Evolutionary conservation across 192 early-diverging fungal species (phyloP), one percentile per base, ranked within the genome.

Genomic region (Kappamyces sp.): DNA sequence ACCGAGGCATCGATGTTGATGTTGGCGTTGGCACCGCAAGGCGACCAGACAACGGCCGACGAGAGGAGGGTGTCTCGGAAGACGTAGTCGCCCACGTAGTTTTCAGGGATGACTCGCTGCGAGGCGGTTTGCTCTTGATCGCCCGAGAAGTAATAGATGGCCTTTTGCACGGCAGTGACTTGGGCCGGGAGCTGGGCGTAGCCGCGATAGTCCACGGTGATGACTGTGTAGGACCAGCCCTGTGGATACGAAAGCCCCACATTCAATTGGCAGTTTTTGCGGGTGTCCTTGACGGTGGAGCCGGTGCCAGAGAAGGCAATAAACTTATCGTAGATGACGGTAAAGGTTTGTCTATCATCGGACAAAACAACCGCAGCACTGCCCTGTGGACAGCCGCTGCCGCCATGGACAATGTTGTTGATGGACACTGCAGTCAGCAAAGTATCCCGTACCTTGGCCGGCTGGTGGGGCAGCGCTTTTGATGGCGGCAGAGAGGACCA

Each of bases 1-100:
- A 67, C 60, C 36, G 54, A 33, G 40, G 68, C 52, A 50, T 67
- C 66, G 64, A 70, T 67, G 47, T 67, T 68, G 22, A 62, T 43
- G 45, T 15, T 31, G n/a, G 33, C 37, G 40, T 61, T 46, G 11
- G 63, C 64, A 30, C 58, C 58, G 43, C 68, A 70, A 9, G 47
- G 37, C n/a, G 64, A 67, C 68, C 68, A 70, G 30, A 60, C 47
- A 38, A 57, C 43, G 43, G 64, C 35, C 3, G 49, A 49, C 12
- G 60, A 60, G 12, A n/a, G 45, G 38, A 67, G 46, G 34, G 57
- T 57, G 31, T 66, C 68, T 36, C 41, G 53, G 22, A 65, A 31
- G 0, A 7, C 7, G 47, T 69, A 69, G 30, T 39, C 36, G 22
- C 62, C 37, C 14, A 22, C 14, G 52, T 31, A 29, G 34, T 54